Base-by-base conservation (phyloP, 2,329 filamentous ascomycete species). In the Bipolaris victoriae region DNA sequence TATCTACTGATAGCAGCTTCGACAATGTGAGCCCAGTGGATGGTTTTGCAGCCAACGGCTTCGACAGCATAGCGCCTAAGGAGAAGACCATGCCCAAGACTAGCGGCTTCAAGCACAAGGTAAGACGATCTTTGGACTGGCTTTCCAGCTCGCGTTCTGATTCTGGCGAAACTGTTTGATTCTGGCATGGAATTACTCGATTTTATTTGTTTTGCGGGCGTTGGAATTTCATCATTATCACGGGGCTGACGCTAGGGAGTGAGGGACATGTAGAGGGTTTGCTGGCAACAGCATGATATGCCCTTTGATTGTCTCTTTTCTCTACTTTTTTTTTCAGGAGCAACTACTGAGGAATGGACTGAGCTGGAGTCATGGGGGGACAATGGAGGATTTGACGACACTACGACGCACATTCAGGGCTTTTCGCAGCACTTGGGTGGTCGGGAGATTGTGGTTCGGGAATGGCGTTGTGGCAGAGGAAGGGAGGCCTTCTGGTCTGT, bases 71-170 rank as follows among this genome's bases (percentile, higher is more conserved):
- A 5, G n/a, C 29, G 18, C 5, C 49, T 50, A 18, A 2, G 3
- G 37, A 20, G 5, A 41, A 50, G 29, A 43, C 49, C 16, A 45
- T 20, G 15, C 16, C 35, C 20, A 55, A 57, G 39, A 16, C 36
- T 13, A 36, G 31, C 15, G 47, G 45, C 18, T 53, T 62, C 36
- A 52, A 57, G 22, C 64, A 68, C 2, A 64, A 60, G 58, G 60
- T 62, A 52, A 65, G 60, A 51, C 46, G 39, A 46, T 66, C 65
- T 36, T 49, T 56, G 47, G 55, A 57, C 33, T 64, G 56, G 62
- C 47, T 61, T 24, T 46, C 44, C 35, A 55, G 58, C 33, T 46
- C 44, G 29, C 54, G 54, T 43, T 57, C 55, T 46, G 45, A 40
- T 39, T 57, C 33, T 39, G 40, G 55, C 20, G 47, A 26, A 43